Evolutionary conservation across 2,329 filamentous ascomycete species (phyloP), one percentile per base, ranked within the genome.

Genomic region (Gyromitra esculenta): DNA sequence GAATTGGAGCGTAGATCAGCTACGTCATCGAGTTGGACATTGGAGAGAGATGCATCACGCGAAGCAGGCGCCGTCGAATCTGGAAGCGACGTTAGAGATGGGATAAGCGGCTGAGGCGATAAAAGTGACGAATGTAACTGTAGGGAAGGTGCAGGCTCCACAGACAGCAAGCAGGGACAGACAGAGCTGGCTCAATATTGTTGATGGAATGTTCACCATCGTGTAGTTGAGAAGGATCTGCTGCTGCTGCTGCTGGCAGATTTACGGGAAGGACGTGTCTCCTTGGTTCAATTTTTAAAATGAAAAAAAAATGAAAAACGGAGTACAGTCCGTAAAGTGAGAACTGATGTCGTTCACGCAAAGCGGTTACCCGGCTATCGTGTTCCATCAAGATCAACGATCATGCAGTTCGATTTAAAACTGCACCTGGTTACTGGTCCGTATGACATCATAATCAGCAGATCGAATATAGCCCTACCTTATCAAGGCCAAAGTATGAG

Each of bases 391-490:
- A 52, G 50, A 71, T 71, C 56, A 70, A 68, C 65, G 66, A 64
- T 71, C 68, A 63, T 71, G 68, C 48, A 35, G 68, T 21, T 21
- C 59, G 21, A 64, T 71, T 71, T 35, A 39, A 39, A 68, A 64
- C 15, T 50, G 45, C 45, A 18, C 56, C 43, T 64, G 9, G 39
- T 50, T 35, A 52, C 60, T n/a, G 7, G 9, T 25, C 45, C 13
- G 21, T 50, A 57, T 75, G 72, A 75, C 72, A 70, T 75, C 72
- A 75, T 64, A 43, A 48, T 70, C 65, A 75, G 64, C 65, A 70
- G 72, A 59, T 50, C 21, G 5, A n/a, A 64, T 48, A 45, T 39
- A 41, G 37, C 31, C 37, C 39, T 21, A 18, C 43, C 35, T 62
- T 67, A 54, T 59, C 52, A 50, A 25, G 54, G 18, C 45, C 25